Conservation (phyloP, 2,329 filamentous ascomycete genomes). For the Colletotrichum salicis region DNA sequence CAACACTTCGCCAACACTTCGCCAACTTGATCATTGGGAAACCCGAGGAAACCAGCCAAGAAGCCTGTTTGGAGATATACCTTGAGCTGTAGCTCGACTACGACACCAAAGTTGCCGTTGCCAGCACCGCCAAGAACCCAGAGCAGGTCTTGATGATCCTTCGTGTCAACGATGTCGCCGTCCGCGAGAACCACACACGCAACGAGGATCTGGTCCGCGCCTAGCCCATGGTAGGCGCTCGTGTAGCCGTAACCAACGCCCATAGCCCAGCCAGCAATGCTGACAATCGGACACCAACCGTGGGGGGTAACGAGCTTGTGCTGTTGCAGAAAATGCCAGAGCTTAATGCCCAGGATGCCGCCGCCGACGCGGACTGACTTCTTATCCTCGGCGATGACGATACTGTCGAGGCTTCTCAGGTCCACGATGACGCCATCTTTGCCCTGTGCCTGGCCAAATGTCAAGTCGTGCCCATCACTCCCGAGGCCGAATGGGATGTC, state of each 20-base stretch:
- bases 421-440: conserved; percentile 35
- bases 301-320: conserved; percentile 26
- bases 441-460: conserved; percentile 5
- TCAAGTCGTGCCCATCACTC: conserved; percentile 33
- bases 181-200: conserved; percentile 51
- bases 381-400: conserved; percentile 27
- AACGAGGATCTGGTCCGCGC: conserved; percentile 49
- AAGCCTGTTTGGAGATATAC: conserved; percentile 44
- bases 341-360: conserved; percentile 28
- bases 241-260: conserved; percentile 49
- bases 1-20: conserved; percentile 40
- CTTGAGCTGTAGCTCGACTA: conserved; percentile 53
- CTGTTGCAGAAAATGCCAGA: conserved; percentile 27
- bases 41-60: conserved; percentile 19
- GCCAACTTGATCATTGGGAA: conserved; percentile 35
- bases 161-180: conserved; percentile 50
- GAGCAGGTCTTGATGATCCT: conserved; percentile 44
- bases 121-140: conserved; percentile 52
- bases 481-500: conserved; percentile 33
- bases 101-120: conserved; percentile 49
- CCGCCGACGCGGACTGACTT: conserved; percentile 33
- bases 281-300: conserved; percentile 38
- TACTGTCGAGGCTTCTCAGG: conserved; percentile 30
- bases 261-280: conserved; percentile 48
- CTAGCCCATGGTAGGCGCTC: conserved; percentile 45